A percentile compares a stretch with the other conserved stretches of the same genome.
These are phyloP conservation scores for Colletotrichum lini DNA, from an alignment of 2,329 filamentous ascomycete species.

Conservation along the genomic window DNA sequence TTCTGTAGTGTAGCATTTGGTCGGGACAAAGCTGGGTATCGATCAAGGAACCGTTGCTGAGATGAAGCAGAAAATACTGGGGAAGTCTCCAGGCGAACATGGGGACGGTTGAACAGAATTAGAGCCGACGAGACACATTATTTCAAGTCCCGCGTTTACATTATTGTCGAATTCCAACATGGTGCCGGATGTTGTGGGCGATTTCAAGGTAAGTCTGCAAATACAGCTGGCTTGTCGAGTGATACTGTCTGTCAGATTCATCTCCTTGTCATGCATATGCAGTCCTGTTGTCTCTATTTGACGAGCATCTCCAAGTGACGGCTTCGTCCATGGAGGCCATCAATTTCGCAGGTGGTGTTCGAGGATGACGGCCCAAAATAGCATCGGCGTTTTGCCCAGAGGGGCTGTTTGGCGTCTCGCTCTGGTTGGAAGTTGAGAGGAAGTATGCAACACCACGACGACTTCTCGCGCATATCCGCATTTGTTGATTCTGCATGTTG, in stretches of 20 bases:
- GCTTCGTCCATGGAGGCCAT: background rate
- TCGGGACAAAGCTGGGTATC: constrained; percentile 22
- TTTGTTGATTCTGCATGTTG: constrained; percentile 11
- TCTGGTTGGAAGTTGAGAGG: constrained; percentile 21
- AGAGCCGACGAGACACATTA: constrained; percentile 19
- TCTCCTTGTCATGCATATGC: constrained; percentile 19
- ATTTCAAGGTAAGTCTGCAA: constrained; percentile 25
- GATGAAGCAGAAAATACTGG: constrained; percentile 38
- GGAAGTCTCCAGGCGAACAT: constrained; percentile 26
- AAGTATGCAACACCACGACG: constrained; percentile 5
- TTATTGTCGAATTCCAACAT: background rate
- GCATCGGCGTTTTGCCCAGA: constrained; percentile 21
- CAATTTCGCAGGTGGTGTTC: constrained; percentile 2
- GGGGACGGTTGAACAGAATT: constrained; percentile 16
- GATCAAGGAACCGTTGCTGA: constrained; percentile 26
- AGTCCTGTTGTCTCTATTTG: constrained; percentile 6
- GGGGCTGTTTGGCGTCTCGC: constrained; percentile 25
- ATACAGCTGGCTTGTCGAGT: constrained; percentile 25
- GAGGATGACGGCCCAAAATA: constrained; percentile 32
- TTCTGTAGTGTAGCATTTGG: constrained; percentile 28
- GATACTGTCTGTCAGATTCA: constrained; percentile 12
- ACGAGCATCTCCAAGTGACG: constrained; percentile 24
- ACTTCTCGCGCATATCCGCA: constrained; percentile 15
- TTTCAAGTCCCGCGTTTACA: background rate
- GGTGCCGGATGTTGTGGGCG: constrained; percentile 18